Evolutionary conservation across 176 grass and related monocot genomes (phyloP), one percentile per base, ranked within the genome.

Genomic region (Rhynchospora pubera): DNA sequence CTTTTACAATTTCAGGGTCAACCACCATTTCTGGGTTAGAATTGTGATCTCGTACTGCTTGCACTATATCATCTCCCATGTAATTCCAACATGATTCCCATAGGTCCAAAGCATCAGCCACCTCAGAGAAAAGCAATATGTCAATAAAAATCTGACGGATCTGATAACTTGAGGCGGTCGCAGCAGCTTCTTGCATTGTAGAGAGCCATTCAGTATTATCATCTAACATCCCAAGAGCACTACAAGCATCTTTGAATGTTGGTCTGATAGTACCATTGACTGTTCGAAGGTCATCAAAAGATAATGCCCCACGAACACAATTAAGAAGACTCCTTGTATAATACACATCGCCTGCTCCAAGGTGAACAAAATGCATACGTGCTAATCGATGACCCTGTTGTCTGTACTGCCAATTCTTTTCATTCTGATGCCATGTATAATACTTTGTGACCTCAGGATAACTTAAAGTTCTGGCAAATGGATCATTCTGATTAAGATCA

Each of bases 161-260:
- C 4, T 39, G 34, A 0, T 39, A 5, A 2, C 34, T 39, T 39
- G 34, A 39, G 4, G 34, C 34, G 4, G 4, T 5, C 0, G 3
- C 34, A 39, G 34, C 34, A 39, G 34, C 34, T 5, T 39, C 34
- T 39, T 39, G 34, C 34, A 39, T 39, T 5, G 34, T 39, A 5
- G 34, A 39, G 4, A 39, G 4, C 34, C 34, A 39, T 5, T 39
- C 34, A 39, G 34, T 4, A 39, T 21, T 81, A 46, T 91, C 82
- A 22, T 81, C 62, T 3, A 87, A 39, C 24, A 91, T 69, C n/a
- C 81, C 80, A 8, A 72, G 11, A 0, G 87, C 84, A 6, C 84
- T 18, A 1, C 87, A 91, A 11, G 84, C 81, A 0, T 85, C 55
- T 78, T 86, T 91, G 47, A 81, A 86, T 32, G 84, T 66, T 0